These are phyloP conservation scores for Exutisphaerella laricina DNA, from an alignment of 2,329 filamentous ascomycete species.

Conservation along the genomic window DNA sequence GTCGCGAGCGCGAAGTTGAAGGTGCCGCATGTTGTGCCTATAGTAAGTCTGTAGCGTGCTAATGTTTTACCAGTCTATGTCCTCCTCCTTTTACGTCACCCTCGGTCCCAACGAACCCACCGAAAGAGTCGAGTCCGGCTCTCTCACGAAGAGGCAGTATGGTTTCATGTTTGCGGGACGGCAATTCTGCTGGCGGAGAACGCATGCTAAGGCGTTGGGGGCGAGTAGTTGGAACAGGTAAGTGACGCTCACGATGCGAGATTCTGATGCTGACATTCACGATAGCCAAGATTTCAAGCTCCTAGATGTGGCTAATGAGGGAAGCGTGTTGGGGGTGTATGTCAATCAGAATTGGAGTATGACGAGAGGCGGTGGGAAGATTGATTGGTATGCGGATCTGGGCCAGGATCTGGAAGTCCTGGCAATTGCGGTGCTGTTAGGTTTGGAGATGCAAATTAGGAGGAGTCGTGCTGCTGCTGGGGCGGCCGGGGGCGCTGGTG, in stretches of 20 bases:
- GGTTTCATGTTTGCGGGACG: background rate
- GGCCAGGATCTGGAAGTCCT: background rate
- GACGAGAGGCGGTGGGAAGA: background rate
- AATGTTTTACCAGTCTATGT: background rate
- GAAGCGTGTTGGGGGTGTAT: background rate
- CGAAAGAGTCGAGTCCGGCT: background rate
- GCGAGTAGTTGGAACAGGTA: background rate
- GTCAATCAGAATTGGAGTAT: background rate
- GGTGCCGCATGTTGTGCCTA: too few relatives aligned
- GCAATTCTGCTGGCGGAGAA: background rate
- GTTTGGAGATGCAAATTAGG: background rate
- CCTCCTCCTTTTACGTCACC: slow-evolving; percentile 1
- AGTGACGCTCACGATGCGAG: background rate
- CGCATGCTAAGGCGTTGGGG: background rate
- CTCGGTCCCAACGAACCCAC: slow-evolving; percentile 2
- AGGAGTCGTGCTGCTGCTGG: background rate
- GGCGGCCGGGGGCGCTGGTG: background rate
- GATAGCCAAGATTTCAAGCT: slow-evolving; percentile 3
- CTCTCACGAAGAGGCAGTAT: background rate
- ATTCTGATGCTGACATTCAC: background rate
- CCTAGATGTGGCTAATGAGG: background rate
- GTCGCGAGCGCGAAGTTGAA: background rate
- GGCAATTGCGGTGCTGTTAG: background rate
- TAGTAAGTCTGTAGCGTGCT: too few relatives aligned
- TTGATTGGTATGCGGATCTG: background rate